phyloP scores from a whole-genome alignment of 2,329 filamentous ascomycete genomes.

The Calycina herbarum region DNA sequence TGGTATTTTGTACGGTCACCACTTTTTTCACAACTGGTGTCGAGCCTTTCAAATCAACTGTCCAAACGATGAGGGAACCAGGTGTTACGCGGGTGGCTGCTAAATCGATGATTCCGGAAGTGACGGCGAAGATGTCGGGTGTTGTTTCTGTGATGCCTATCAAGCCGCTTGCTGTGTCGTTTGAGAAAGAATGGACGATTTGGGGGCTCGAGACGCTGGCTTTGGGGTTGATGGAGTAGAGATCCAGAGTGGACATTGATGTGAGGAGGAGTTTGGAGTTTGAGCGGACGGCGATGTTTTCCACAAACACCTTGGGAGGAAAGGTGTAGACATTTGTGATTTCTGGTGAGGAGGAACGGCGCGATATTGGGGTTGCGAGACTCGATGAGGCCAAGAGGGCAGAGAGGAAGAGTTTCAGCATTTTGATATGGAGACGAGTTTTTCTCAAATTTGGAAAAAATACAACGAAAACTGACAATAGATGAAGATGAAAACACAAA shows the following conservation, averaged over 20 bases:
- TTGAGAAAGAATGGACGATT: slow-evolving; percentile 36
- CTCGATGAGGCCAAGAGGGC: too few relatives aligned
- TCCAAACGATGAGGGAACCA: slow-evolving; percentile 24
- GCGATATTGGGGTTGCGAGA: too few relatives aligned
- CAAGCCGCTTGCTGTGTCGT: slow-evolving; percentile 27
- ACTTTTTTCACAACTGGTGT: slow-evolving; percentile 23
- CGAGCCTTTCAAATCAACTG: slow-evolving; percentile 21
- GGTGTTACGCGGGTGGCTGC: slow-evolving; percentile 13
- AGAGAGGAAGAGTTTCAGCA: too few relatives aligned
- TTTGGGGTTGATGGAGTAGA: slow-evolving; percentile 29
- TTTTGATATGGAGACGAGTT: too few relatives aligned
- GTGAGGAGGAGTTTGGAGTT: slow-evolving; percentile 51
- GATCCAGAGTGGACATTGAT: slow-evolving; percentile 31
- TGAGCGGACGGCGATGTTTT: slow-evolving; percentile 42
- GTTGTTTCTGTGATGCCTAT: slow-evolving; percentile 39
- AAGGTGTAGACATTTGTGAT: slow-evolving; percentile 17
- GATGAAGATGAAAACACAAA: too few relatives aligned
- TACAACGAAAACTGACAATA: too few relatives aligned
- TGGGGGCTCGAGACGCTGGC: slow-evolving; percentile 24
- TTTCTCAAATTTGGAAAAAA: too few relatives aligned
- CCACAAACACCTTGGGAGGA: slow-evolving; percentile 20
- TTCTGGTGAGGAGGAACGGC: neutral
- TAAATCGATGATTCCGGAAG: slow-evolving; percentile 17
- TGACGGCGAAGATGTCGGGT: slow-evolving; percentile 21
- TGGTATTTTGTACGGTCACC: slow-evolving; percentile 27